Conservation (phyloP, 352 stramenopile genomes). For the Globisporangium orthogonon region DNA sequence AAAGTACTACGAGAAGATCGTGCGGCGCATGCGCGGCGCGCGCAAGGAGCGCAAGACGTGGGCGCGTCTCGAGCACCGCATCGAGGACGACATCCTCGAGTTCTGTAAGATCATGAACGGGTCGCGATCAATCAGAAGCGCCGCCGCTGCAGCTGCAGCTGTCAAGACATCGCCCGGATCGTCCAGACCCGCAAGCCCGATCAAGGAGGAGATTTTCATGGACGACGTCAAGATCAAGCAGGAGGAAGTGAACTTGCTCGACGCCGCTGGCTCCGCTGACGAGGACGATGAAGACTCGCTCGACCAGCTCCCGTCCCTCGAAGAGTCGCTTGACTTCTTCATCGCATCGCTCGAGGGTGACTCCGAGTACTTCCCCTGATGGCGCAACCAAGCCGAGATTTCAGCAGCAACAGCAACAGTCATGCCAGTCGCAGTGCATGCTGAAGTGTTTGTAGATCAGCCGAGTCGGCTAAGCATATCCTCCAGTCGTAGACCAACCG, state of each 20-base stretch:
- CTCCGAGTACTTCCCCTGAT: neutral
- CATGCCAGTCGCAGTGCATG: neutral
- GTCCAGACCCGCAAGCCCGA: neutral
- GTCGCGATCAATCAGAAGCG: slow-evolving; percentile 1
- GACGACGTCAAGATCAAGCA: slow-evolving; percentile 2
- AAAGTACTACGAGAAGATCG: slow-evolving; percentile 67
- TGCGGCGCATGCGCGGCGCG: slow-evolving; percentile 42
- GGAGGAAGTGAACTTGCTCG: slow-evolving; percentile 2
- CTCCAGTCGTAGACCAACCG: too few species aligned
- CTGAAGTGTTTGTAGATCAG: neutral
- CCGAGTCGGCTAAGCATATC: neutral
- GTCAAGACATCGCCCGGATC: neutral
- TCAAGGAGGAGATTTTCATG: neutral
- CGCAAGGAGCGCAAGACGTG: slow-evolving; percentile 49
- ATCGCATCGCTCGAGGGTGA: slow-evolving; percentile 8
- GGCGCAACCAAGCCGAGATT: too few species aligned
- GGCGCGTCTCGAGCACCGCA: slow-evolving; percentile 44
- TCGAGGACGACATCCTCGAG: slow-evolving; percentile 33
- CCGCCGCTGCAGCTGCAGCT: neutral
- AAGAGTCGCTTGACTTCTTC: slow-evolving; percentile 28
- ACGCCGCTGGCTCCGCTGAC: neutral
- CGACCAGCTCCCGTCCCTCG: slow-evolving; percentile 13
- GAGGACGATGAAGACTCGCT: slow-evolving; percentile 1
- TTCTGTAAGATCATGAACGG: slow-evolving; percentile 5
- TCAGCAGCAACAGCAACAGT: neutral